Base-by-base conservation (phyloP, 805 yeast genomes). In the Zygotorulaspora florentina region DNA sequence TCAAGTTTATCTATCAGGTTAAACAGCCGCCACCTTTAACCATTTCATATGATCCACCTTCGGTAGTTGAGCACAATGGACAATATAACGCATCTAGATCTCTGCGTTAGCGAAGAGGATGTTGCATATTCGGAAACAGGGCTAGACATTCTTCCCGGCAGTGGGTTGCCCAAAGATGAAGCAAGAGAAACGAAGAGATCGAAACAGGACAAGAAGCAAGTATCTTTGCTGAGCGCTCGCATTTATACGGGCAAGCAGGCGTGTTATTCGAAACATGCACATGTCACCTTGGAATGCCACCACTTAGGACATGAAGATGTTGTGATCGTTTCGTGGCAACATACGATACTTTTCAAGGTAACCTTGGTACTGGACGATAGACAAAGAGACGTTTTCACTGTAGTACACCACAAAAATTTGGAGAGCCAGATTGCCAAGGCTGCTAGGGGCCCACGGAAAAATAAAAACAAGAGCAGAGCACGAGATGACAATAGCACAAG, bases 331-430 rank as follows among this genome's bases (percentile, higher is more conserved):
- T 13, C 18, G 11, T 17, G 44, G 30, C 29, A 13, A 6, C 43
- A 38, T 3, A 15, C 9, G 8, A 30, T 33, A 35, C 8, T 45
- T 31, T 30, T 40, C 5, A 40, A 36, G 27, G 36, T 30, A 13
- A 3, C 16, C 28, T 27, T 45, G 12, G 23, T 2, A 1, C 23
- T 35, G 35, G 42, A 40, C 23, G 42, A 36, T 3, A 27, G 43
- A 12, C 23, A 39, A 15, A 28, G 34, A 35, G 47, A 45, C 16
- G 12, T 42, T 4, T 35, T 48, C 3, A 42, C 27, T 26, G 40
- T 42, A 9, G 46, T 26, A 15, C 47, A 45, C 15, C 44, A 43
- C 39, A 48, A 48, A 35, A 39, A 42, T 29, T 23, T 48, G 20
- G 46, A 45, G 29, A 13, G 20, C 25, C 45, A 48, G 25, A 33